Conservation (phyloP, 805 yeast species). For the Yamadazyma kitorensis region DNA sequence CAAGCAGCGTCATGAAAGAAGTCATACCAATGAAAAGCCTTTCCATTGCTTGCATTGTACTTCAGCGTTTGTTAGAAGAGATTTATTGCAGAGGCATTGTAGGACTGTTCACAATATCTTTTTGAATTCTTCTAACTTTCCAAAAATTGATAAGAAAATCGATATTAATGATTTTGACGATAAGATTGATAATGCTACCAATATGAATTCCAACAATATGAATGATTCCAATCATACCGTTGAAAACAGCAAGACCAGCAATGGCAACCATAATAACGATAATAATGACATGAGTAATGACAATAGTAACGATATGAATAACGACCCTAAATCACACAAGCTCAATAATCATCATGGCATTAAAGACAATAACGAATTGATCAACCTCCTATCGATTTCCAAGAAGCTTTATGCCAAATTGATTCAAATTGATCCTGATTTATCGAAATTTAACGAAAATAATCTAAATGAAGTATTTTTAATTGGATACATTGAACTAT, state of each 20-base stretch:
- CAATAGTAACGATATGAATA: background rate
- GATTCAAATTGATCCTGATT: conserved; percentile 12
- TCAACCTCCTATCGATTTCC: conserved; percentile 28
- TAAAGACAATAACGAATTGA: conserved; percentile 17
- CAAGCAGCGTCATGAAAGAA: conserved; percentile 72
- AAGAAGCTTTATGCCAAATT: conserved; percentile 20
- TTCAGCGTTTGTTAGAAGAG: conserved; percentile 74
- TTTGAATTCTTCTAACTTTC: conserved; percentile 9
- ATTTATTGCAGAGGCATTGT: conserved; percentile 71
- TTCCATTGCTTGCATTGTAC: conserved; percentile 70
- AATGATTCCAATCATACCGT: background rate
- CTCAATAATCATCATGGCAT: background rate
- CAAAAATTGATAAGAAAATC: background rate
- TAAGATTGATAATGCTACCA: conserved; percentile 1
- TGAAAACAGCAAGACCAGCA: background rate
- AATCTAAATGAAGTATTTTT: conserved; percentile 27
- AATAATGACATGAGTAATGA: background rate
- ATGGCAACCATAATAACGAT: too few species aligned
- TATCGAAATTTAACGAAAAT: conserved; percentile 10
- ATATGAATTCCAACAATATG: background rate
- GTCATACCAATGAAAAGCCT: conserved; percentile 80
- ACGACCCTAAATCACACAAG: background rate
- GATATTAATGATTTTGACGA: background rate
- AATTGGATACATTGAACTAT: conserved; percentile 29
- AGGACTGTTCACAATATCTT: conserved; percentile 66